These are phyloP conservation scores for Thymus mandschuricus DNA, from an alignment of 257 asterid species.

Conservation along the genomic window DNA sequence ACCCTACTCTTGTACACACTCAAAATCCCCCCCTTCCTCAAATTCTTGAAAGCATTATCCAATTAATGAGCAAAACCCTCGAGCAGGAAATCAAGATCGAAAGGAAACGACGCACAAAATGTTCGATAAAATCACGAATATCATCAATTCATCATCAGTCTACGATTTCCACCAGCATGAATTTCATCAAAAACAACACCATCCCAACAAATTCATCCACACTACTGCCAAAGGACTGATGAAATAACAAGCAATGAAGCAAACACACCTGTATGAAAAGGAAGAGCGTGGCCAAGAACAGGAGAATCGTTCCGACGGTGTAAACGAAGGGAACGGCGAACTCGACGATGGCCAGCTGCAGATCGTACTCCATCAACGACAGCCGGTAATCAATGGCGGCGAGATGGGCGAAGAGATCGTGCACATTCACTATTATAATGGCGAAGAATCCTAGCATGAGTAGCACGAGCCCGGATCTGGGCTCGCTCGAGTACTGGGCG, in stretches of 20 bases:
- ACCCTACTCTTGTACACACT: background rate
- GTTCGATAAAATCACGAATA: background rate
- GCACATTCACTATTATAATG: slow-evolving; percentile 57
- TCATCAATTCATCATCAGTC: background rate
- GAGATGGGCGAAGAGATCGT: slow-evolving; percentile 85
- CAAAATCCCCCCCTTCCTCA: background rate
- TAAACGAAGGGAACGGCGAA: slow-evolving; percentile 72
- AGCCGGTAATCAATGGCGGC: slow-evolving; percentile 69
- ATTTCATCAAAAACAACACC: background rate
- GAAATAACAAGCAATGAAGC: background rate
- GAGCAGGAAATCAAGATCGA: background rate
- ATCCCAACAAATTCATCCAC: background rate
- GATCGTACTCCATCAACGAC: slow-evolving; percentile 53
- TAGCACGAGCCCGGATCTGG: slow-evolving; percentile 71
- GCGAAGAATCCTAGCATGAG: slow-evolving; percentile 52
- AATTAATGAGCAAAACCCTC: no score
- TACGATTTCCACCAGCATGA: background rate
- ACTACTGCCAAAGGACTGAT: background rate
- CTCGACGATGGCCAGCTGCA: slow-evolving; percentile 74
- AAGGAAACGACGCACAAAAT: background rate
- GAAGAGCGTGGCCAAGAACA: slow-evolving; percentile 65
- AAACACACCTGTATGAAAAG: slow-evolving; percentile 64
- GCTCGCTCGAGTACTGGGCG: slow-evolving; percentile 64
- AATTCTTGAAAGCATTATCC: no score
- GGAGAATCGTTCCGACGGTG: slow-evolving; percentile 48